phyloP scores from a whole-genome alignment of 495 filamentous ascomycete species.

The Staphylotrichum longicolle region DNA sequence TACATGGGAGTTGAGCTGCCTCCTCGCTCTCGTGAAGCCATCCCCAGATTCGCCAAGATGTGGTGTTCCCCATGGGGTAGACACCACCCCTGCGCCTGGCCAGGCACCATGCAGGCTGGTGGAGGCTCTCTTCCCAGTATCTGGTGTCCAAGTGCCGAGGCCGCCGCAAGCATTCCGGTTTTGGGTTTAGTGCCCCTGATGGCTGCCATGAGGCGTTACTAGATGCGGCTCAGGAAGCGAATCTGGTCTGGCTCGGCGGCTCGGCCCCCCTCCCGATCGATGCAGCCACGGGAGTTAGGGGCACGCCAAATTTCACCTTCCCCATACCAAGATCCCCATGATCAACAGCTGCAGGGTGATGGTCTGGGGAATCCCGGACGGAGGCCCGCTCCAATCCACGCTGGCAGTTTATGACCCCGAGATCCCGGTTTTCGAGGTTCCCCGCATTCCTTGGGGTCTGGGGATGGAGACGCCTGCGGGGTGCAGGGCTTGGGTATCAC shows the following conservation, averaged over 20 bases:
- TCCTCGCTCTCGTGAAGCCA: background rate
- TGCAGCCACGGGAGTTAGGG: background rate
- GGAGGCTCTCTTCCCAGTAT: background rate
- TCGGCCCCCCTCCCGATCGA: constrained; percentile 4
- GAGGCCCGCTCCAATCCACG: background rate
- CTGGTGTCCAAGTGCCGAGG: constrained; percentile 10
- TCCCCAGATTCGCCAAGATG: background rate
- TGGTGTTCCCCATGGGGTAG: constrained; percentile 6
- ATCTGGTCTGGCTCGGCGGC: constrained; percentile 7
- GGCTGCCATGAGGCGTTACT: background rate
- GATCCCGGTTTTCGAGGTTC: background rate
- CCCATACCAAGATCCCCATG: background rate
- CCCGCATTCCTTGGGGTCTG: constrained; percentile 2
- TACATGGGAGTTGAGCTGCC: background rate
- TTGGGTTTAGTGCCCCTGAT: background rate
- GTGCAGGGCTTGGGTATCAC: background rate
- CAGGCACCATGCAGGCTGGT: background rate
- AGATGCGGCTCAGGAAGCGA: constrained; percentile 6
- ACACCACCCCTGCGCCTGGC: background rate
- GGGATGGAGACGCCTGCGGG: background rate
- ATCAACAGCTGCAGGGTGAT: background rate
- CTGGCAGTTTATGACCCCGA: background rate
- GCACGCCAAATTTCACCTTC: background rate
- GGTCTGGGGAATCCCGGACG: constrained; percentile 3
- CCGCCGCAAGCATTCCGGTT: constrained; percentile 14